Base-by-base conservation (phyloP, 495 filamentous ascomycete genomes). In the Lepidopterella palustris region DNA sequence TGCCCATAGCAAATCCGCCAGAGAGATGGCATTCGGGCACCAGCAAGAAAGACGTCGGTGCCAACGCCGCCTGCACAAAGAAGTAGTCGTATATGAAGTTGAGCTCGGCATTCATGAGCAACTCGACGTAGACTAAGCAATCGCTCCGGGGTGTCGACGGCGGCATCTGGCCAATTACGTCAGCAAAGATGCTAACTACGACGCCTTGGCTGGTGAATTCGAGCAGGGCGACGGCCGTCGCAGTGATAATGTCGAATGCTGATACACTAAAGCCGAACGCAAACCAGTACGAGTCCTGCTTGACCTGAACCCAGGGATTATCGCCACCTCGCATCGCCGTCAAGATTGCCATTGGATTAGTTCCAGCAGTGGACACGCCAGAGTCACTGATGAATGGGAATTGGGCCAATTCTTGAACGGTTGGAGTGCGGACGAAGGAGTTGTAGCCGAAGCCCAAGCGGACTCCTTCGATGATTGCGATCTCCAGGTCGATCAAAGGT, bases 1-100 rank as follows among this genome's bases (percentile, higher is more conserved):
- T 71, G 42, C 63, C 73, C 15, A 82, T 61, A 0, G 74, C 77
- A 54, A 79, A 76, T 1, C 78, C 78, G 21, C 80, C 80, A 0
- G 71, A 74, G 0, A 82, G 60, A 57, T 79, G 77, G 60, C 77
- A 80, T 5, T 57, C 28, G 0, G 73, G 73, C 18, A 64, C 64
- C 4, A 80, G 65, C 9, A 82, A 53, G 60, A 62, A 80, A 0
- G 74, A 78, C 18, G 47, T 55, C 1, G 78, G 79, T 0, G 75
- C 53, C 6, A 82, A 71, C 52, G 74, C 64, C 1, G 69, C 79
- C 25, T 81, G 73, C 6, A 76, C 47, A 45, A 61, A 70, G 28
- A 81, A 58, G 13, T 51, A 58, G 3, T 77, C 80, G 0, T 25
- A 5, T 15, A 9, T 32, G 20, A 47, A 9, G 25, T 60, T 25